A percentile compares a stretch with the other conserved stretches of the same genome.
Evolutionary conservation across 202 grass and related monocot species (phyloP).

Genomic region (Schoenoplectus tabernaemontani): DNA sequence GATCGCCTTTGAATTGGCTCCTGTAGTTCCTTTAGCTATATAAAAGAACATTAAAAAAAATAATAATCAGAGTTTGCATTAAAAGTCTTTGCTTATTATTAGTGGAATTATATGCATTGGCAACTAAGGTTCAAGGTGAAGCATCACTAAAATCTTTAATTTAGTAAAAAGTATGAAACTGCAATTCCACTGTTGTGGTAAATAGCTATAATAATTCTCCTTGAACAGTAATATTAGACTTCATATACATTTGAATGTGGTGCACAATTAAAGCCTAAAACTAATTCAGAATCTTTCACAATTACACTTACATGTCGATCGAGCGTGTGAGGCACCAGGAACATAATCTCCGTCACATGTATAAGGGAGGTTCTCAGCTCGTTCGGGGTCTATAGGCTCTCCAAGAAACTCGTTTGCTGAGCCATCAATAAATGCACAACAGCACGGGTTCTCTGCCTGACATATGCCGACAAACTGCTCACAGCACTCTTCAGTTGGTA

Average conservation of each 20-base stretch:
- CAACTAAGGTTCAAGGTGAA: not conserved
- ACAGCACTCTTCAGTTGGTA: constrained; percentile 11
- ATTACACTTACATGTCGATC: constrained; percentile 16
- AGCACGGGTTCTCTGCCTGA: not conserved
- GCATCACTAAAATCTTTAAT: not conserved
- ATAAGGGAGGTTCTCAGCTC: not conserved
- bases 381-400: constrained; percentile 14
- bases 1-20: not conserved
- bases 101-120: not conserved
- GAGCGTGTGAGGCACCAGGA: not conserved
- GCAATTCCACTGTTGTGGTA: not conserved
- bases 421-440: constrained; percentile 17
- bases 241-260: not conserved
- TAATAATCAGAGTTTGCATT: not conserved
- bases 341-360: constrained; percentile 16
- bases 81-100: not conserved
- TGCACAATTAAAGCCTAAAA: not conserved
- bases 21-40: not conserved
- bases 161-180: not conserved
- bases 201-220: not conserved
- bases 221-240: not conserved
- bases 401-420: constrained; percentile 5
- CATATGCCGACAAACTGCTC: constrained; percentile 12
- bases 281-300: not conserved
- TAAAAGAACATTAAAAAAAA: not conserved